Base-by-base conservation (phyloP, 1,284 basidiomycete genomes). In the Peniophora sp. region DNA sequence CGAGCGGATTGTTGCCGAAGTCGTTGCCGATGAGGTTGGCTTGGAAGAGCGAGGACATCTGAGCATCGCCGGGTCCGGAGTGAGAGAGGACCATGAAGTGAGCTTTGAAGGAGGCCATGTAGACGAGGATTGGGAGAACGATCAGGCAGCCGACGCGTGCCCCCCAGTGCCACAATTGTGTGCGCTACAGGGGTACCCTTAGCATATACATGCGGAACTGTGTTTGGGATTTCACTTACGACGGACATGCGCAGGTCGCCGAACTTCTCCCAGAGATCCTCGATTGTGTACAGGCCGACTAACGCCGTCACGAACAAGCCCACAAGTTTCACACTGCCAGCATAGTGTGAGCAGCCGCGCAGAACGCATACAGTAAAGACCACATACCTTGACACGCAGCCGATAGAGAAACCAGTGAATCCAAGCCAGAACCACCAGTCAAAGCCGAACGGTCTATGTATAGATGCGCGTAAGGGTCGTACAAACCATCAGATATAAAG, bases 21-120 rank as follows among this genome's bases (percentile, higher is more conserved):
- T 97, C 92, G 64, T 98, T 99, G 34, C 96, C 97, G 23, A 81
- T 75, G 3, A 99, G 78, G 61, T 97, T 92, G n/a, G 95, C 93
- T 68, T 99, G 96, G 81, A 99, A 99, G 23, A 99, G 76, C 3
- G 92, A 96, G 66, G 89, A 93, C 96, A 99, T 99, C 67, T 99
- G 96, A 1, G 95, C 88, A 64, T 99, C 96, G 18, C 96, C 96
- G 8, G 96, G 91, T 41, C 96, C 96, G 3, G 92, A 90, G 54
- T 92, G 90, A 68, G 92, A 97, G 48, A 99, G 76, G 58, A 99
- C 80, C 64, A 95, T 64, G 72, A 99, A 98, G 68, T 99, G 97
- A 12, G 97, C 73, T 70, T 98, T 97, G 85, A 99, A 99, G 50
- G 84, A 88, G 2, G 82, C 70, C 80, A 97, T 90, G 73, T 97